phyloP scores from a whole-genome alignment of 2,329 filamentous ascomycete species.

The Botrytis elliptica region DNA sequence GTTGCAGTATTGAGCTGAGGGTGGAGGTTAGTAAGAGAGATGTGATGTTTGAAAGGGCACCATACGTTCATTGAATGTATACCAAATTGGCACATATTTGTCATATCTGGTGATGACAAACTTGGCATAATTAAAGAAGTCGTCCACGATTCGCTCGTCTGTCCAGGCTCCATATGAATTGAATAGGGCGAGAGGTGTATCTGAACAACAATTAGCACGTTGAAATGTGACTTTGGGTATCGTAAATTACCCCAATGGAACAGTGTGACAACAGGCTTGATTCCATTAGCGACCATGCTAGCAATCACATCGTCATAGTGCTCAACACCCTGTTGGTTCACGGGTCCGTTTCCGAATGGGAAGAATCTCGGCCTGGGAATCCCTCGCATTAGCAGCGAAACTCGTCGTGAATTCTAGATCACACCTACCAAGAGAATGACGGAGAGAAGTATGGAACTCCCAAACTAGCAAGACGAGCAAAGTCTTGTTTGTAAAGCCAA shows the following conservation, averaged over 20 bases:
- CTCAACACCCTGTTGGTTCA: conserved; percentile 51
- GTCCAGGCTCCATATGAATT: conserved; percentile 47
- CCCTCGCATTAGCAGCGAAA: neutral
- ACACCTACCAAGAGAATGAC: conserved; percentile 37
- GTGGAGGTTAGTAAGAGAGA: conserved; percentile 25
- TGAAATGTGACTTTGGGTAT: neutral
- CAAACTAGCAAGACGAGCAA: conserved; percentile 51
- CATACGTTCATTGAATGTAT: conserved; percentile 55
- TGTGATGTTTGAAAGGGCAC: conserved; percentile 16
- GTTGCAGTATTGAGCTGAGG: conserved; percentile 45
- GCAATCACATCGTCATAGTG: conserved; percentile 56
- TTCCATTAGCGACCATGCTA: conserved; percentile 49
- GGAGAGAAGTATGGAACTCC: conserved; percentile 51
- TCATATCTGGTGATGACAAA: conserved; percentile 52
- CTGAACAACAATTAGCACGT: conserved; percentile 21
- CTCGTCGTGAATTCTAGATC: neutral
- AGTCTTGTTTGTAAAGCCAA: conserved; percentile 57
- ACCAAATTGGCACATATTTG: conserved; percentile 52
- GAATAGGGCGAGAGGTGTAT: conserved; percentile 40
- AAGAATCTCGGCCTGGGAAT: conserved; percentile 44
- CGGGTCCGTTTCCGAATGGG: conserved; percentile 51
- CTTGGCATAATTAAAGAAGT: conserved; percentile 54
- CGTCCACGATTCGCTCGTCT: conserved; percentile 49
- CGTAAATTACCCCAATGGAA: conserved; percentile 41
- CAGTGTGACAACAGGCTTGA: conserved; percentile 49